Evolutionary conservation across 805 yeast species (phyloP).

Genomic region (Cephaloascus albidus): DNA sequence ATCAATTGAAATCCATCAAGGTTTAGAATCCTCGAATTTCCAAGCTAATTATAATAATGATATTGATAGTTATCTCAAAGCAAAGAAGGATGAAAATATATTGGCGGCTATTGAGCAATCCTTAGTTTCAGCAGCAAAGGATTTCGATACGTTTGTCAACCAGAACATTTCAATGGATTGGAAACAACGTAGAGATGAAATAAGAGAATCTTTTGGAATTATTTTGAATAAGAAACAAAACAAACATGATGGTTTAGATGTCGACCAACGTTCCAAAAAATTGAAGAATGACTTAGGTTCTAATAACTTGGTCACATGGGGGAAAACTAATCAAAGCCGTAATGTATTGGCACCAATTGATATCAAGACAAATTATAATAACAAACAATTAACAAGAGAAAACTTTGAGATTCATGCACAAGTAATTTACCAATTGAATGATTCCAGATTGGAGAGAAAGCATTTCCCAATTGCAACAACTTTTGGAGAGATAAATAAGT

Average conservation of each 20-base stretch:
- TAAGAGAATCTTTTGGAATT: constrained; percentile 65
- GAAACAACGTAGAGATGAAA: constrained; percentile 67
- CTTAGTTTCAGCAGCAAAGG: constrained; percentile 62
- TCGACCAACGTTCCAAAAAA: constrained; percentile 15
- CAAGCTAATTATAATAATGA: constrained; percentile 14
- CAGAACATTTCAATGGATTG: constrained; percentile 75
- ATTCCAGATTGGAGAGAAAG: constrained; percentile 44
- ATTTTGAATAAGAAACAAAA: constrained; percentile 19
- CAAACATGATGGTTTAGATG: constrained; percentile 17
- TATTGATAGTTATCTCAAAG: constrained; percentile 53
- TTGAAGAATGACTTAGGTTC: constrained; percentile 18
- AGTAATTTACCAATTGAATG: constrained; percentile 61
- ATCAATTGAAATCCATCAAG: constrained; percentile 3
- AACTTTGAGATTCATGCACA: constrained; percentile 72
- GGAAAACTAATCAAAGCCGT: constrained; percentile 18
- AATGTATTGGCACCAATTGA: constrained; percentile 18
- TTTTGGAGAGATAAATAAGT: constrained; percentile 49
- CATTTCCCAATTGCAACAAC: constrained; percentile 51
- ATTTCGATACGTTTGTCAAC: constrained; percentile 71
- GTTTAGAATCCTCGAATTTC: background rate
- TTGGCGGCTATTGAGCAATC: constrained; percentile 77
- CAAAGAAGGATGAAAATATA: constrained; percentile 76
- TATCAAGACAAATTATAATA: constrained; percentile 4
- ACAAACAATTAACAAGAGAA: constrained; percentile 25
- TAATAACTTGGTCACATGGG: constrained; percentile 12